phyloP scores from a whole-genome alignment of 2,329 filamentous ascomycete species.

The Neurospora sp. region DNA sequence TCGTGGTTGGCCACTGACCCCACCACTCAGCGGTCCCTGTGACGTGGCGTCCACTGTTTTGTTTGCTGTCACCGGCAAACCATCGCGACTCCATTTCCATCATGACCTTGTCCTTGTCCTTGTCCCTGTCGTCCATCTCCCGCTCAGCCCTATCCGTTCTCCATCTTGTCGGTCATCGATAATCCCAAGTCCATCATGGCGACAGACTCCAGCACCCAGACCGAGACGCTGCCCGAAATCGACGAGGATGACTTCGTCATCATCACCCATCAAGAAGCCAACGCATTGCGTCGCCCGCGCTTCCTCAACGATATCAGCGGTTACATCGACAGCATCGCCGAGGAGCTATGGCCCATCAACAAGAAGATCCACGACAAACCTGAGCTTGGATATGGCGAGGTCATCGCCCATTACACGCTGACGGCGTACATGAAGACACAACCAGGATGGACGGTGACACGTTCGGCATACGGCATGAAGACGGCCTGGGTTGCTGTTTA shows the following conservation, averaged over 20 bases:
- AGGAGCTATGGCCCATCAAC: slow-evolving; percentile 33
- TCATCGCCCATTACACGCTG: slow-evolving; percentile 38
- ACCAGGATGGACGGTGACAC: slow-evolving; percentile 38
- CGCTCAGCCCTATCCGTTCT: not conserved
- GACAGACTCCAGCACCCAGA: not conserved
- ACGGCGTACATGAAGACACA: slow-evolving; percentile 35
- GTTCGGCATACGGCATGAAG: slow-evolving; percentile 38
- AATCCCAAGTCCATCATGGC: not conserved
- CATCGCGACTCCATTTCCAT: not conserved
- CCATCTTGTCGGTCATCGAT: not conserved
- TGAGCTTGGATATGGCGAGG: slow-evolving; percentile 37
- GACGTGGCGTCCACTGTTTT: not conserved
- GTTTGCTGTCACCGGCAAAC: not conserved
- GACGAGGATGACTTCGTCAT: not conserved
- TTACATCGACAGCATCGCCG: slow-evolving; percentile 28
- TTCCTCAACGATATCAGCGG: slow-evolving; percentile 28
- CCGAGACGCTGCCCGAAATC: not conserved
- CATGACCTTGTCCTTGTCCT: not conserved
- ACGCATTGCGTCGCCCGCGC: not conserved
- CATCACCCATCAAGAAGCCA: not conserved
- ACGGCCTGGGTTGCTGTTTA: slow-evolving; percentile 44
- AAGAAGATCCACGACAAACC: slow-evolving; percentile 42
- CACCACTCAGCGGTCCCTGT: not conserved
- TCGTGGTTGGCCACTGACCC: not conserved
- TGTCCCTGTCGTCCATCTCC: not conserved